A percentile compares a stretch with the other conserved stretches of the same genome.
These are phyloP conservation scores for Sarcomyxa edulis DNA, from an alignment of 768 basidiomycete genomes.

Conservation along the genomic window DNA sequence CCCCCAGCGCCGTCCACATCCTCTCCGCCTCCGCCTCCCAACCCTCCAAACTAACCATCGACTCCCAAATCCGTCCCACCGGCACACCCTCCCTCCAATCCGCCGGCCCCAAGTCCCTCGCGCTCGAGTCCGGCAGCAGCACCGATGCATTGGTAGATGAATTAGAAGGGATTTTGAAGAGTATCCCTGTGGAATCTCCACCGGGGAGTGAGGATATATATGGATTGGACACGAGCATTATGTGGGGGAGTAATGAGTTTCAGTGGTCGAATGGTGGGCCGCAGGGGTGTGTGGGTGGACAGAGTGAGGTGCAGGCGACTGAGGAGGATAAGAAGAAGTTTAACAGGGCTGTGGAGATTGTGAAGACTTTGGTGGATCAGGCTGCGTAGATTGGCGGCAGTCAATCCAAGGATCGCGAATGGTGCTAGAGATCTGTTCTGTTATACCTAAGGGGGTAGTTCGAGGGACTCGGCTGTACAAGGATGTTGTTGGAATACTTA, in stretches of 20 bases:
- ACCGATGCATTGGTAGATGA: conserved; percentile 43
- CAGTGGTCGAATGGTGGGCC: conserved; percentile 61
- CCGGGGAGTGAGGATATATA: conserved; percentile 71
- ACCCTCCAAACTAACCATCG: conserved; percentile 33
- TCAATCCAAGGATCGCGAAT: too few species aligned
- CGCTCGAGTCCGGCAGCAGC: conserved; percentile 24
- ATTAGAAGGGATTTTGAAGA: conserved; percentile 54
- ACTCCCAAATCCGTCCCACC: conserved; percentile 38
- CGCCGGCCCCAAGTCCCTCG: conserved; percentile 35
- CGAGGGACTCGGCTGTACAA: too few species aligned
- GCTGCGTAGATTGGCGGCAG: too few species aligned
- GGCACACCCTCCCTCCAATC: conserved; percentile 41
- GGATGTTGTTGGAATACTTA: too few species aligned
- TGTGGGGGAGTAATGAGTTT: conserved; percentile 51
- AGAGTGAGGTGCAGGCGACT: conserved; percentile 42
- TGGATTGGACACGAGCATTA: conserved; percentile 60
- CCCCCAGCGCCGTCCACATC: conserved; percentile 47
- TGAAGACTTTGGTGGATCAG: conserved; percentile 43
- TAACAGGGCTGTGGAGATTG: conserved; percentile 62
- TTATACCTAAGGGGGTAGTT: too few species aligned
- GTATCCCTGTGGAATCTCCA: conserved; percentile 48
- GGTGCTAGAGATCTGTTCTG: too few species aligned
- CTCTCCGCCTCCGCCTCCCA: conserved; percentile 36
- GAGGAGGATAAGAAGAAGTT: conserved; percentile 65
- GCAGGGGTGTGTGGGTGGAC: conserved; percentile 51